Evolutionary conservation across 305 asterid species (phyloP).

Genomic region (Solanum hybrid): DNA sequence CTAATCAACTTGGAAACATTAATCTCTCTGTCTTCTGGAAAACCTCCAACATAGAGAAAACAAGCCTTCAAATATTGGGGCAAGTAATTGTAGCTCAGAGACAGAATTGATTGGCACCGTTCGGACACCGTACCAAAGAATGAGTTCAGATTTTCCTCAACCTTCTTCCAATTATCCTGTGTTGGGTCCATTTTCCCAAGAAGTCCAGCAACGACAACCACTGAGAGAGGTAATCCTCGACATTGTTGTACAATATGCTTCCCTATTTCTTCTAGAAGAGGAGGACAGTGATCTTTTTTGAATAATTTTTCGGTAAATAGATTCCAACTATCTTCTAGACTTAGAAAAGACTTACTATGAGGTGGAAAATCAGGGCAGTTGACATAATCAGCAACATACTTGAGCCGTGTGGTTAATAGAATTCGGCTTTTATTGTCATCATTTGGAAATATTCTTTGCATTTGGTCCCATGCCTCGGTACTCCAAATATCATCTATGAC

Average conservation of each 20-base stretch:
- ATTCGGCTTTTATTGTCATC: background rate
- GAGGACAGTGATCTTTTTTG: background rate
- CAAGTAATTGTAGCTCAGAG: background rate
- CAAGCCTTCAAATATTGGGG: background rate
- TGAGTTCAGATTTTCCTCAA: background rate
- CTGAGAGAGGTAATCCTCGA: background rate
- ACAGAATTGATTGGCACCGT: background rate
- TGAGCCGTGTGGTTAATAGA: background rate
- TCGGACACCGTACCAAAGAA: background rate
- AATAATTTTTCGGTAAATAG: background rate
- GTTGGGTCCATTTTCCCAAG: background rate
- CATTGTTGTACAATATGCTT: background rate
- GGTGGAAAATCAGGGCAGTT: background rate
- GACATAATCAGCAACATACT: background rate
- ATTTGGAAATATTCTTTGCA: background rate
- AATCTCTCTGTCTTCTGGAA: background rate
- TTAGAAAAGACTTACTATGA: background rate
- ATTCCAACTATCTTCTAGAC: background rate
- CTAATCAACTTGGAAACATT: background rate
- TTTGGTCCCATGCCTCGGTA: background rate
- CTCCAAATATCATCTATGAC: background rate
- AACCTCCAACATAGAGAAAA: background rate
- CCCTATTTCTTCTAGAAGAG: background rate
- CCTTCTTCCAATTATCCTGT: background rate
- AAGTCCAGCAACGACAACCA: background rate